Evolutionary conservation across 306 rosid genomes (phyloP).

Genomic region (Gastrolobium villosum): DNA sequence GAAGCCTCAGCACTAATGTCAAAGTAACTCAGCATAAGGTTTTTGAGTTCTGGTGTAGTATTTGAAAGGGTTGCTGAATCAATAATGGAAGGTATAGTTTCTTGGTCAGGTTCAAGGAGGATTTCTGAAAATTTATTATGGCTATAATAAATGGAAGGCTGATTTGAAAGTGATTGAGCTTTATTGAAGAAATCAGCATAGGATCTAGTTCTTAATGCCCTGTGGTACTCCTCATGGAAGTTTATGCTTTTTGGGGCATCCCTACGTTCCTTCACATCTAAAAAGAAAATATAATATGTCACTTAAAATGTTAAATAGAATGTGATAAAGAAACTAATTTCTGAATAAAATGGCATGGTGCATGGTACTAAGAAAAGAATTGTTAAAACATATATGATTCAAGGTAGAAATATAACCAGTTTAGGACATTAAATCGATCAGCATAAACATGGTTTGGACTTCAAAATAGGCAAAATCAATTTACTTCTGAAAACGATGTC

Average conservation of each 20-base stretch:
- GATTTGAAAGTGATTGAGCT: slow-evolving; percentile 53
- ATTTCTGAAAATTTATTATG: slow-evolving; percentile 45
- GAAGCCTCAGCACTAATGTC: slow-evolving; percentile 69
- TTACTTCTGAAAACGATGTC: background rate
- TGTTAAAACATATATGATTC: background rate
- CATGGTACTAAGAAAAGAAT: background rate
- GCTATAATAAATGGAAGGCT: slow-evolving; percentile 45
- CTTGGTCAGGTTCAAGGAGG: slow-evolving; percentile 67
- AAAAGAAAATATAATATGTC: background rate
- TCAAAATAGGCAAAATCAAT: background rate
- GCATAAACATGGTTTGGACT: background rate
- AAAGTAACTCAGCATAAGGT: slow-evolving; percentile 63
- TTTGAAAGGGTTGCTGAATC: slow-evolving; percentile 52
- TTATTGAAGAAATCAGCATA: slow-evolving; percentile 59
- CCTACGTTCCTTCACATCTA: slow-evolving; percentile 53
- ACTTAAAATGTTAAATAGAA: slow-evolving; percentile 3
- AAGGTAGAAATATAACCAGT: background rate
- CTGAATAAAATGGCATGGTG: background rate
- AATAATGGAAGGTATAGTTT: slow-evolving; percentile 55
- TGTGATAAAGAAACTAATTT: background rate
- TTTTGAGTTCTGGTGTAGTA: slow-evolving; percentile 51
- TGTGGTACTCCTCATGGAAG: slow-evolving; percentile 63
- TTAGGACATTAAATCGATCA: slow-evolving; percentile 15
- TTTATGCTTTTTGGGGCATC: slow-evolving; percentile 50
- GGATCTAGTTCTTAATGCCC: slow-evolving; percentile 64